phyloP scores from a whole-genome alignment of 495 filamentous ascomycete genomes.

The Penicillium odoratum region DNA sequence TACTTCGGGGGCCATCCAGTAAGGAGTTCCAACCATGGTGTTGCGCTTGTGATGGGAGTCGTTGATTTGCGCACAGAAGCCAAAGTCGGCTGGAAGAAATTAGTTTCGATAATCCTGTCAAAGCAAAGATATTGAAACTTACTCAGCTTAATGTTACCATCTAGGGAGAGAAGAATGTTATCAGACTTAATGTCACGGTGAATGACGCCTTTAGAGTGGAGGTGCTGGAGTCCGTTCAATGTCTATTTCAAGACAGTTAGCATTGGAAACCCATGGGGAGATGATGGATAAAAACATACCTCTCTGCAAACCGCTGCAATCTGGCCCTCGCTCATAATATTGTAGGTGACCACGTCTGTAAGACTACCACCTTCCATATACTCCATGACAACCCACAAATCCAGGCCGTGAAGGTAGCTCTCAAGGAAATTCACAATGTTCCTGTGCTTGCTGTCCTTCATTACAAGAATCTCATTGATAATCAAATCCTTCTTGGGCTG shows the following conservation, averaged over 20 bases:
- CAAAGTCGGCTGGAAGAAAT: slow-evolving; percentile 79
- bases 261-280: neutral
- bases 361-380: slow-evolving; percentile 98
- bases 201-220: slow-evolving; percentile 97
- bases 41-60: slow-evolving; percentile 95
- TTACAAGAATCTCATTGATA: slow-evolving; percentile 97
- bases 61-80: slow-evolving; percentile 98
- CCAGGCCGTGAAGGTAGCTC: slow-evolving; percentile 83
- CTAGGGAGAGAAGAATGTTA: slow-evolving; percentile 91
- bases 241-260: slow-evolving; percentile 50
- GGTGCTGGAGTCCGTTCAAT: slow-evolving; percentile 84
- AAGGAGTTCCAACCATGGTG: slow-evolving; percentile 98
- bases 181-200: slow-evolving; percentile 99
- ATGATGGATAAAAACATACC: slow-evolving; percentile 42
- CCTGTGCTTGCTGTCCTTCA: slow-evolving; percentile 97
- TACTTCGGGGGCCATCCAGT: slow-evolving; percentile 99
- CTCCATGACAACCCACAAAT: slow-evolving; percentile 99
- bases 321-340: slow-evolving; percentile 97
- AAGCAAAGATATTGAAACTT: slow-evolving; percentile 38
- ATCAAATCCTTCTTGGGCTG: slow-evolving; percentile 99
- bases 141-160: slow-evolving; percentile 98
- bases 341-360: slow-evolving; percentile 97
- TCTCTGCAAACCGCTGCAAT: slow-evolving; percentile 95
- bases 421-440: slow-evolving; percentile 99
- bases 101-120: slow-evolving; percentile 23